Conservation (phyloP, 2,329 filamentous ascomycete genomes). For the Diaporthe ampelina region DNA sequence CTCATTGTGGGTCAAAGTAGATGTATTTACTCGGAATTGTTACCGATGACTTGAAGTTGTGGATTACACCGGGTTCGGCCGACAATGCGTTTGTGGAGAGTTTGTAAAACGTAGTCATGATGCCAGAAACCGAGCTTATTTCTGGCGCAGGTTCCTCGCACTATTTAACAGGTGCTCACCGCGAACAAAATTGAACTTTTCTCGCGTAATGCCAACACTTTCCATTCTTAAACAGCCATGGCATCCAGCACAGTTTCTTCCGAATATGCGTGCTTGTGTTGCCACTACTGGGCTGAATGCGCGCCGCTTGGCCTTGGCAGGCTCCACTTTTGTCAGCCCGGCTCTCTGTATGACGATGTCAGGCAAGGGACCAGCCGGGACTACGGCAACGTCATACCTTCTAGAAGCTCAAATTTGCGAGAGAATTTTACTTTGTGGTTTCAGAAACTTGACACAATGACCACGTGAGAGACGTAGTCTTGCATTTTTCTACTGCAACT, state of each 20-base stretch:
- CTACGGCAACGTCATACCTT: not conserved
- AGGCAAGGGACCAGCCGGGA: not conserved
- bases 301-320: not conserved
- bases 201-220: conserved; percentile 27
- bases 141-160: not conserved
- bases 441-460: not conserved
- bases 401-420: not conserved
- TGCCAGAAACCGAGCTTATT: not conserved
- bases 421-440: not conserved
- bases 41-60: not conserved
- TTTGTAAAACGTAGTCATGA: not conserved
- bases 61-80: too few species aligned
- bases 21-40: not conserved
- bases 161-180: not conserved
- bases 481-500: not conserved
- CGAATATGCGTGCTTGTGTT: conserved; percentile 19
- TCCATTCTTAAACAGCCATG: not conserved
- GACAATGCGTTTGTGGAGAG: not conserved
- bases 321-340: not conserved
- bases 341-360: not conserved
- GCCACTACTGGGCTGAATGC: conserved; percentile 14
- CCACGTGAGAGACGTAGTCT: too few species aligned
- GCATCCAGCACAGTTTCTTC: conserved; percentile 5
- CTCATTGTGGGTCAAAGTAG: not conserved
- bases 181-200: not conserved